phyloP scores from a whole-genome alignment of 225 moss, liverwort and hornwort genomes.

The Bryoerythrophyllum caledonicum region DNA sequence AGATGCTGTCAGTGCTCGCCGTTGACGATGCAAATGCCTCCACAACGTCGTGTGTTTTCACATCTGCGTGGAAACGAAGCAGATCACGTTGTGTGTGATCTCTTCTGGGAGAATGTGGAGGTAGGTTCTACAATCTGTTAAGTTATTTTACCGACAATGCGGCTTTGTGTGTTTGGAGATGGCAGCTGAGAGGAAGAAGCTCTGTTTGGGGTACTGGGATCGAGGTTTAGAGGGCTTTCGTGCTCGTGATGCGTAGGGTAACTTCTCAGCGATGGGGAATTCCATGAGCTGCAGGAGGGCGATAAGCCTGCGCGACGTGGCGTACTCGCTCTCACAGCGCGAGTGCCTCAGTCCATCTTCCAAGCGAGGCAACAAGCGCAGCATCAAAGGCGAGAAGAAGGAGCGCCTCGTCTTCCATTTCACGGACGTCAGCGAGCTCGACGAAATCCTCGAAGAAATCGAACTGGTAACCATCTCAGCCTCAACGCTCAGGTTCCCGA shows the following conservation, averaged over 20 bases:
- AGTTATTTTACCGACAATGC: background rate
- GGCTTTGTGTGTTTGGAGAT: background rate
- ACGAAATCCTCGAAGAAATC: constrained; percentile 45
- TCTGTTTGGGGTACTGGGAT: background rate
- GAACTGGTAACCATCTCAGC: constrained; percentile 39
- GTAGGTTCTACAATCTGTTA: too few species aligned
- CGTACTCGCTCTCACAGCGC: constrained; percentile 6
- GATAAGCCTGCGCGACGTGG: constrained; percentile 11
- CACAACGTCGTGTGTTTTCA: background rate
- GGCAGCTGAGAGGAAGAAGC: background rate
- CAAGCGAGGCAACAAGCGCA: constrained; percentile 11
- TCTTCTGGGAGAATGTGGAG: background rate
- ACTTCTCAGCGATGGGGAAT: constrained; percentile 31
- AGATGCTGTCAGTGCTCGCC: background rate
- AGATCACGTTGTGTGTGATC: background rate
- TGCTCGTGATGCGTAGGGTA: background rate
- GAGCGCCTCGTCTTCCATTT: constrained; percentile 24
- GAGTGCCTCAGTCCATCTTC: background rate
- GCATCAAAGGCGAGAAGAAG: constrained; percentile 11
- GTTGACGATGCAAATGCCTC: background rate
- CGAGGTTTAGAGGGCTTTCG: too few species aligned
- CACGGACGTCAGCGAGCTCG: constrained; percentile 36
- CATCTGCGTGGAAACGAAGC: background rate
- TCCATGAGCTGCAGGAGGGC: constrained; percentile 36
- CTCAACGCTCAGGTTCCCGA: too few species aligned